A percentile compares a stretch with the other conserved stretches of the same genome.
These are phyloP conservation scores for Barnettozyma californica DNA, from an alignment of 805 yeast genomes.

Conservation along the genomic window DNA sequence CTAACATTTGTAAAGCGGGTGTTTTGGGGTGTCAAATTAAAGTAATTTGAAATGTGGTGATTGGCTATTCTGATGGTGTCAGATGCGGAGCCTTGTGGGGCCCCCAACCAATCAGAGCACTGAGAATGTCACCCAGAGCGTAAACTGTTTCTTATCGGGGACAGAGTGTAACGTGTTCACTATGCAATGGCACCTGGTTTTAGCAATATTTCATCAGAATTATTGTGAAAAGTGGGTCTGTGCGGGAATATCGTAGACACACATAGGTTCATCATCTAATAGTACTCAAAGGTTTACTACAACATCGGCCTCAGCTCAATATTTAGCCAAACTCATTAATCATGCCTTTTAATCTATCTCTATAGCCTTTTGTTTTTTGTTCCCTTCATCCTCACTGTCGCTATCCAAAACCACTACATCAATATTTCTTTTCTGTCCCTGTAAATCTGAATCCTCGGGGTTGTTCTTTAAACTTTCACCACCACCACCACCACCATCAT, in stretches of 20 bases:
- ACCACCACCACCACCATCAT: neutral
- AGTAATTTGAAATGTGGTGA: conserved; percentile 5
- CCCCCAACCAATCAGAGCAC: neutral
- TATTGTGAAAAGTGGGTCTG: neutral
- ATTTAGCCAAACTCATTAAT: neutral
- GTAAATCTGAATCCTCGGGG: neutral
- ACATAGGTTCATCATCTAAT: too few species aligned
- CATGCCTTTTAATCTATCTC: neutral
- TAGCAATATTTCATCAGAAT: too few species aligned
- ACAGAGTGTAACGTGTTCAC: neutral
- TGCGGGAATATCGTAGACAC: neutral
- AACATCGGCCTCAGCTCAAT: neutral
- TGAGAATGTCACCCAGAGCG: neutral
- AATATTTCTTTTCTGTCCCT: neutral
- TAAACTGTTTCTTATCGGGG: neutral
- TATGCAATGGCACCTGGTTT: neutral
- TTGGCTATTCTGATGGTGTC: conserved; percentile 4
- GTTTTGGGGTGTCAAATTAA: conserved; percentile 12
- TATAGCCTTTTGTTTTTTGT: neutral
- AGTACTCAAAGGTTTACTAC: too few species aligned
- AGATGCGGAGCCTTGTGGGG: neutral
- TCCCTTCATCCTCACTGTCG: neutral
- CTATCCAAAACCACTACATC: neutral
- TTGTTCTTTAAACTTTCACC: neutral
- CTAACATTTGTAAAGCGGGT: conserved; percentile 11